Evolutionary conservation across 176 grass and related monocot species (phyloP), one percentile per base, ranked within the genome.

Genomic region (Rhynchospora pubera): DNA sequence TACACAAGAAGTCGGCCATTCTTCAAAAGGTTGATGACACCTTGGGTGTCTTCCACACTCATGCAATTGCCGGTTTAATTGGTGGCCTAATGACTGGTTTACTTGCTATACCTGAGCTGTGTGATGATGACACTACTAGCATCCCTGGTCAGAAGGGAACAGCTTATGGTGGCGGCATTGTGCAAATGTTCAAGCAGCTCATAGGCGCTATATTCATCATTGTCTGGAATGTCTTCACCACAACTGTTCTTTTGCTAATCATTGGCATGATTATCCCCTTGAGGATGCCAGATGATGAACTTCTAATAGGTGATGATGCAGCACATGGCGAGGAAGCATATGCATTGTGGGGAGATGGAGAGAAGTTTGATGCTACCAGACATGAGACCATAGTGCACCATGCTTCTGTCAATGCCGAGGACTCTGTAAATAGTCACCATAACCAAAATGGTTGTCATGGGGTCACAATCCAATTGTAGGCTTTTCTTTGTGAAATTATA

Each of bases 341-440:
- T 81, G 92, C 92, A 78, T 86, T 94, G 9, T 94, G 92, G 92
- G 92, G 92, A 9, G 92, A 94, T 83, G 92, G 92, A 1, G 92
- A 94, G 87, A 94, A 92, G 86, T 94, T 92, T 60, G 92, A 94
- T 62, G 87, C 87, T 15, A 42, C 92, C 5, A 39, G 92, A 23
- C 89, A 91, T 11, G 92, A 94, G 70, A 57, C 83, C 9, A 84
- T 87, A 0, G 90, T 89, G 86, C 79, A 39, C 22, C 77, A 68
- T 4, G 89, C 48, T 0, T 57, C 72, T 11, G 73, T 75, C 5
- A 79, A 81, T 24, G 84, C 82, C 77, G 89, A 89, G 0, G 86
- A 87, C 0, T 83, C 87, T 1, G 62, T 15, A 7, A 73, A 85
- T 7, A 84, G 67, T 63, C 65, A 42, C 61, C 79, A 75, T 15